These are phyloP conservation scores for Hemileccinum impolitum DNA, from an alignment of 768 basidiomycete species.

Conservation along the genomic window DNA sequence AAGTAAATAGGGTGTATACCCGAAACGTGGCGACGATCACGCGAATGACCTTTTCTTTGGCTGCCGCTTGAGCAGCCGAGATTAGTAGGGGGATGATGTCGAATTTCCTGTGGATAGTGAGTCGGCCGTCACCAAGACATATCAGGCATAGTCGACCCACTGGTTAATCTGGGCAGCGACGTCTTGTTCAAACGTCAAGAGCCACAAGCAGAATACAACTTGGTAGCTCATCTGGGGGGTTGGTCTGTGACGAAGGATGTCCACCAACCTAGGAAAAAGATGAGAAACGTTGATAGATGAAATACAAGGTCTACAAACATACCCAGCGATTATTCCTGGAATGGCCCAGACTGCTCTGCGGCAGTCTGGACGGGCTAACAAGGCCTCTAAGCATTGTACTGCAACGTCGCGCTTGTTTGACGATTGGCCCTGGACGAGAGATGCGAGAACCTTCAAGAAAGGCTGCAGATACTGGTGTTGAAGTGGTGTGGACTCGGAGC, in stretches of 20 bases:
- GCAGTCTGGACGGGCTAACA: slow-evolving; percentile 78
- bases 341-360: slow-evolving; percentile 79
- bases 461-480: slow-evolving; percentile 53
- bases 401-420: slow-evolving; percentile 81
- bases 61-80: slow-evolving; percentile 80
- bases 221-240: slow-evolving; percentile 96
- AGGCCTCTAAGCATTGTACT: slow-evolving; percentile 85
- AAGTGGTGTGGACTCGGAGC: slow-evolving; percentile 49
- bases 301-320: slow-evolving; percentile 6
- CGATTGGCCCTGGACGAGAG: slow-evolving; percentile 56
- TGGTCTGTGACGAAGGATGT: slow-evolving; percentile 76
- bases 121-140: slow-evolving; percentile 2
- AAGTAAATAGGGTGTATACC: slow-evolving; percentile 37
- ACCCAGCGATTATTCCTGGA: slow-evolving; percentile 69
- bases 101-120: slow-evolving; percentile 59
- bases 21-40: slow-evolving; percentile 90
- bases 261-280: slow-evolving; percentile 59
- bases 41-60: slow-evolving; percentile 96
- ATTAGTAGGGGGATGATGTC: slow-evolving; percentile 85
- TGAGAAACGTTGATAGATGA: neutral
- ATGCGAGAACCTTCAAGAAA: slow-evolving; percentile 57
- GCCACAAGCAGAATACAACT: slow-evolving; percentile 89
- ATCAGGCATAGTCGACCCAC: slow-evolving; percentile 43
- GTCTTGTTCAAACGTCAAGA: slow-evolving; percentile 85
- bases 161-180: slow-evolving; percentile 85